Evolutionary conservation across 306 rosid genomes (phyloP), one percentile per base, ranked within the genome.

Genomic region (Macrotyloma uniflorum): DNA sequence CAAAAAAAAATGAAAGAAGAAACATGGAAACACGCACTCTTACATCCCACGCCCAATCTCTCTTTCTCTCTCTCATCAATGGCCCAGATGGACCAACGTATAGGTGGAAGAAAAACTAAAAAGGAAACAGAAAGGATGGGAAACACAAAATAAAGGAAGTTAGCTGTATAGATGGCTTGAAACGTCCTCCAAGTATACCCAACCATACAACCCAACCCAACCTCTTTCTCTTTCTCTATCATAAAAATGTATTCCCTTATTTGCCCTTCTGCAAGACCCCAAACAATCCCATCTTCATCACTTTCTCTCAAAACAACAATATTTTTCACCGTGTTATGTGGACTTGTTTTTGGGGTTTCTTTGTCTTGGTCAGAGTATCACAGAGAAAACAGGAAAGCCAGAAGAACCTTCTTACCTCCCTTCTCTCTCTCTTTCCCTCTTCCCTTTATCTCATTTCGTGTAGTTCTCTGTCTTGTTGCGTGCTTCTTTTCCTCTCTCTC

Each of bases 201-300:
- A 53, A 89, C 8, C 1, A 36, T 32, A 18, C 62, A 57, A 55
- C 13, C 11, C 63, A 58, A 59, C 35, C 69, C 91, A 18, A 24
- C 28, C 38, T 47, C n/a, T 42, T 54, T 68, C 75, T 49, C 79
- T 79, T 59, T 82, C 87, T 47, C 79, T 58, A 66, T 40, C 89
- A 75, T 80, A 76, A 79, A 65, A 65, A 36, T 33, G 83, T 84
- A 83, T 77, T 90, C 80, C 90, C 98, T 76, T 82, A 79, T 83
- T 84, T 93, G 30, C 98, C 98, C 98, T 90, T 90, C 98, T 93
- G 98, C 96, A 85, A 89, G 85, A 85, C 91, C 89, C 86, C 85
- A 84, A 90, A 87, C 90, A 74, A 78, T 72, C 88, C 88, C 87
- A 82, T 91, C 98, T 93, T 91, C 96, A 83, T 91, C 98, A 89